These are phyloP conservation scores for Paraphaeosphaeria sporulosa DNA, from an alignment of 2,329 filamentous ascomycete genomes.

Conservation along the genomic window DNA sequence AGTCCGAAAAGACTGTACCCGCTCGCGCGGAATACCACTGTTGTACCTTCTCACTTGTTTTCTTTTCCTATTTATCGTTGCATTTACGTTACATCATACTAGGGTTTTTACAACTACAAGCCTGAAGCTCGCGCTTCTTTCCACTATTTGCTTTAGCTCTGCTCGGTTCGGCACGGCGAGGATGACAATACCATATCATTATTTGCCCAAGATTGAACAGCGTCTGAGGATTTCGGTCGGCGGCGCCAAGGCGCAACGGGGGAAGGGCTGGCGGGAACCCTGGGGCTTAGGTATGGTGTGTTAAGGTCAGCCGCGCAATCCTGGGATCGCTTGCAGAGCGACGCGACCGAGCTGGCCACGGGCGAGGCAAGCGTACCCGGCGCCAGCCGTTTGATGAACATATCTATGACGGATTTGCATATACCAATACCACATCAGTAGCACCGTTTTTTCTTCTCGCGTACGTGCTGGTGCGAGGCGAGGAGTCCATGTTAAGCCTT, in stretches of 20 bases:
- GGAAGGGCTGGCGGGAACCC: background rate
- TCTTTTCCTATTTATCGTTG: background rate
- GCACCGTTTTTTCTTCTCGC: background rate
- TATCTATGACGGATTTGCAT: background rate
- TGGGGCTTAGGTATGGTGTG: background rate
- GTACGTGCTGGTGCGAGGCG: background rate
- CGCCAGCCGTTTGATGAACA: background rate
- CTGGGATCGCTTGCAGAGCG: background rate
- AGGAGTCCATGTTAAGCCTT: background rate
- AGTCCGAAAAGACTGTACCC: constrained; percentile 49
- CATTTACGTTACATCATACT: constrained; percentile 2
- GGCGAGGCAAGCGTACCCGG: background rate
- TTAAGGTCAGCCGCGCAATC: constrained; percentile 5
- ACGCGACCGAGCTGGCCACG: background rate
- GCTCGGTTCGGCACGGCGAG: background rate
- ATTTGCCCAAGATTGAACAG: background rate
- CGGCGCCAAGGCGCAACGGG: background rate
- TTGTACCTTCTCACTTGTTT: constrained; percentile 22
- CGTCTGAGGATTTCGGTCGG: background rate
- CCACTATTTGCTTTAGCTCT: background rate
- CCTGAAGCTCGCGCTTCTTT: constrained; percentile 9
- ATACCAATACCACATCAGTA: constrained; percentile 3
- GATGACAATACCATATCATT: background rate
- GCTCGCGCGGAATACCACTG: constrained; percentile 50
- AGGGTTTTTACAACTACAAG: constrained; percentile 1